These are phyloP conservation scores for Neophaeococcomyces mojaviensis DNA, from an alignment of 2,329 filamentous ascomycete genomes.

Conservation along the genomic window DNA sequence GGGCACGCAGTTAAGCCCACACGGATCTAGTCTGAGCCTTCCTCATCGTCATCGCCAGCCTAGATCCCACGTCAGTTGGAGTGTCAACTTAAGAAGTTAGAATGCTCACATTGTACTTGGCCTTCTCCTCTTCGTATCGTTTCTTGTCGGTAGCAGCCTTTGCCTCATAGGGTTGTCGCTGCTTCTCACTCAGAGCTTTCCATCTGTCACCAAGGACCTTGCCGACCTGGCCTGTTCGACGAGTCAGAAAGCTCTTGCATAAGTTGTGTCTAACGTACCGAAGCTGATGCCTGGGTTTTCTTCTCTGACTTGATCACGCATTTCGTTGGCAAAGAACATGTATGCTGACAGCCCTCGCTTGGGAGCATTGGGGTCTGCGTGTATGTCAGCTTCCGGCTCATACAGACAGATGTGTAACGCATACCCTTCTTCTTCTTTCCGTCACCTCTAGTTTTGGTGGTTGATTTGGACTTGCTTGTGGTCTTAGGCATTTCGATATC, in stretches of 20 bases:
- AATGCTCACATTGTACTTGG: conserved; percentile 67
- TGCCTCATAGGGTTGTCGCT: conserved; percentile 87
- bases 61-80: conserved; percentile 25
- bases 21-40: conserved; percentile 18
- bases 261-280: conserved; percentile 48
- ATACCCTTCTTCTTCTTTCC: conserved; percentile 57
- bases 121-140: conserved; percentile 98
- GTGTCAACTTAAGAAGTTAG: neutral
- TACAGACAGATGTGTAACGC: neutral
- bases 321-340: conserved; percentile 99
- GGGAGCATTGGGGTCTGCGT: conserved; percentile 84
- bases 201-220: conserved; percentile 97
- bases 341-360: conserved; percentile 99
- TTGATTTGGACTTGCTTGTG: conserved; percentile 51
- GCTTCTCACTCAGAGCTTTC: conserved; percentile 92
- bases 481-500: conserved; percentile 59
- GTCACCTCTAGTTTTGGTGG: conserved; percentile 50
- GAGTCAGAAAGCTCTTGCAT: neutral
- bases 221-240: conserved; percentile 71
- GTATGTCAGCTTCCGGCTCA: conserved; percentile 15
- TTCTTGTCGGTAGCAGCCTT: conserved; percentile 98
- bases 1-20: neutral
- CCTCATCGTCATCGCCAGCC: conserved; percentile 53
- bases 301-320: conserved; percentile 94
- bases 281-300: conserved; percentile 98